Evolutionary conservation across 345 rosid species (phyloP).

Genomic region (Rhodamnia argentea): DNA sequence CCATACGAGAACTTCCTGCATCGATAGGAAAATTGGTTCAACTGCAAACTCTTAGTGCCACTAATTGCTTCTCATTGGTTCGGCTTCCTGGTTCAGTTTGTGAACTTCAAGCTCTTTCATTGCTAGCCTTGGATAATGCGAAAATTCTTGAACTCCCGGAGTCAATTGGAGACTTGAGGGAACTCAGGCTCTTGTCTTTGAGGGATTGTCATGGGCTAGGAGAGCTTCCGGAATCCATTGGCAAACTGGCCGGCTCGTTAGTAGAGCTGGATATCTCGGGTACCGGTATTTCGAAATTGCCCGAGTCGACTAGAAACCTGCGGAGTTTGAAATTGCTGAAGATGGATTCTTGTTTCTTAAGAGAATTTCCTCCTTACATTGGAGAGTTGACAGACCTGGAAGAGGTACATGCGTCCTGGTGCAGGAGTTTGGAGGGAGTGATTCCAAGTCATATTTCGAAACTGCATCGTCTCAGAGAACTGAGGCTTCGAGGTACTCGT

Average conservation of each 20-base stretch:
- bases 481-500: neutral
- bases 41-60: neutral
- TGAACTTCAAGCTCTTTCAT: neutral
- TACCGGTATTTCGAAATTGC: accelerated
- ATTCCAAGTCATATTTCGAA: neutral
- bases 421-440: neutral
- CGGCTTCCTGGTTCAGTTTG: neutral
- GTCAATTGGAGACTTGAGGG: neutral
- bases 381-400: neutral
- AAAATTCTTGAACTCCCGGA: neutral
- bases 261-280: neutral
- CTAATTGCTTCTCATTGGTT: neutral
- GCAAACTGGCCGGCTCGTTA: neutral
- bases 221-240: neutral
- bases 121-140: neutral
- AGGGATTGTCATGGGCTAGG: neutral
- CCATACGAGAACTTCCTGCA: neutral
- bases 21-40: neutral
- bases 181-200: neutral
- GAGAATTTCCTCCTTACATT: neutral
- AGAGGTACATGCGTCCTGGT: neutral
- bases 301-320: neutral
- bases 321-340: neutral
- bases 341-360: neutral
- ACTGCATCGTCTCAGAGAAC: neutral